Conservation (phyloP, 345 rosid genomes). For the Corchorus capsularis region DNA sequence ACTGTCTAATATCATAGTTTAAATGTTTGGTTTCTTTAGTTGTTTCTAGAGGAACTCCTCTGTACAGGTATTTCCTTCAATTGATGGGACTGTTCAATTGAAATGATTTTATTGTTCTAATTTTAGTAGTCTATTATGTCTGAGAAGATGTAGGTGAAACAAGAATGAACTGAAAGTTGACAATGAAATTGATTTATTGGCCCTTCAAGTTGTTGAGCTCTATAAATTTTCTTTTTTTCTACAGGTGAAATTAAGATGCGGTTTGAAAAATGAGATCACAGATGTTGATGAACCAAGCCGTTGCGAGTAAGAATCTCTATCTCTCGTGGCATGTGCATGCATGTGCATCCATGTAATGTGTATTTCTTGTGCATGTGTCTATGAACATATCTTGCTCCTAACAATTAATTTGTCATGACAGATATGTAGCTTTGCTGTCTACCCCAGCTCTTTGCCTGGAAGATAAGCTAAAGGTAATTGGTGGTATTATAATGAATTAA, state of each 20-base stretch:
- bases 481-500: neutral
- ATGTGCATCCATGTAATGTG: neutral
- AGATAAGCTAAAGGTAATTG: slow-evolving; percentile 69
- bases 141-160: neutral
- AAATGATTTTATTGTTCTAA: neutral
- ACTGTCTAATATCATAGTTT: neutral
- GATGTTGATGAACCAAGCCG: slow-evolving; percentile 97
- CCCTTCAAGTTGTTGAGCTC: neutral
- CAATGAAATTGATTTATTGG: neutral
- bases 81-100: neutral
- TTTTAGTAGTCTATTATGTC: neutral
- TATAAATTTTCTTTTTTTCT: neutral
- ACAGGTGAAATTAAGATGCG: slow-evolving; percentile 90
- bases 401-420: slow-evolving; percentile 32
- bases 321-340: neutral
- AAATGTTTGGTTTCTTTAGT: slow-evolving; percentile 1
- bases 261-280: slow-evolving; percentile 71
- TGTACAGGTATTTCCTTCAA: neutral
- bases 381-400: slow-evolving; percentile 8
- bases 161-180: neutral
- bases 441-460: slow-evolving; percentile 81
- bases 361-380: neutral
- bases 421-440: slow-evolving; percentile 69
- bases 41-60: neutral
- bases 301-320: slow-evolving; percentile 72